Conservation (phyloP, 176 grass and related monocot genomes). For the Zoysia japonica region DNA sequence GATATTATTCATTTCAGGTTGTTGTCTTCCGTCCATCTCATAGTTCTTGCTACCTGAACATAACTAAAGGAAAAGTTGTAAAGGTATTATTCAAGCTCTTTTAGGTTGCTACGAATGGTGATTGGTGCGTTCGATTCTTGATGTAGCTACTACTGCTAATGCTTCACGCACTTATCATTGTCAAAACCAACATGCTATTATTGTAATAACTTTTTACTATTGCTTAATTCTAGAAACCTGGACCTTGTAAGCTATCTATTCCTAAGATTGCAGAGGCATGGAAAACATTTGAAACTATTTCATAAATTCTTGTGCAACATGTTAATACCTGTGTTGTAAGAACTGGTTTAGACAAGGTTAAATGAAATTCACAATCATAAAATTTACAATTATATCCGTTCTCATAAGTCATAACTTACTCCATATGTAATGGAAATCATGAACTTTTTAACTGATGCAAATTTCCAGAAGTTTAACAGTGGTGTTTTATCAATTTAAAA, state of each 20-base stretch:
- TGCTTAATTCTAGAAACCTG: not conserved
- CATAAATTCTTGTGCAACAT: not conserved
- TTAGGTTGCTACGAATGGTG: not conserved
- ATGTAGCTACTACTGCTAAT: not conserved
- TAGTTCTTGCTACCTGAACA: constrained; percentile 47
- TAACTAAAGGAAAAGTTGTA: constrained; percentile 50
- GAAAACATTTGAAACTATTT: not conserved
- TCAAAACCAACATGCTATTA: constrained; percentile 1
- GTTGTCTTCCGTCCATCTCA: constrained; percentile 44
- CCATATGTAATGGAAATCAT: not conserved
- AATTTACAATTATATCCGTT: no score
- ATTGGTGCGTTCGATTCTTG: not conserved
- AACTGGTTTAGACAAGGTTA: not conserved
- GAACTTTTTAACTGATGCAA: not conserved
- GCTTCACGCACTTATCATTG: not conserved
- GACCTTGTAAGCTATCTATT: not conserved
- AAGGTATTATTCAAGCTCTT: constrained; percentile 39
- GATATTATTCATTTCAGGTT: constrained; percentile 43
- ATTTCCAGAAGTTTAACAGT: not conserved
- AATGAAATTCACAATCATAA: no score
- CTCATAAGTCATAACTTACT: not conserved
- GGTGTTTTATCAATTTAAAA: not conserved
- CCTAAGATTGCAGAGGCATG: not conserved
- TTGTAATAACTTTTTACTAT: constrained; percentile 1
- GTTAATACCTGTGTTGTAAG: not conserved